Conservation (phyloP, 495 filamentous ascomycete species). For the Friedmanniomyces endolithicus region DNA sequence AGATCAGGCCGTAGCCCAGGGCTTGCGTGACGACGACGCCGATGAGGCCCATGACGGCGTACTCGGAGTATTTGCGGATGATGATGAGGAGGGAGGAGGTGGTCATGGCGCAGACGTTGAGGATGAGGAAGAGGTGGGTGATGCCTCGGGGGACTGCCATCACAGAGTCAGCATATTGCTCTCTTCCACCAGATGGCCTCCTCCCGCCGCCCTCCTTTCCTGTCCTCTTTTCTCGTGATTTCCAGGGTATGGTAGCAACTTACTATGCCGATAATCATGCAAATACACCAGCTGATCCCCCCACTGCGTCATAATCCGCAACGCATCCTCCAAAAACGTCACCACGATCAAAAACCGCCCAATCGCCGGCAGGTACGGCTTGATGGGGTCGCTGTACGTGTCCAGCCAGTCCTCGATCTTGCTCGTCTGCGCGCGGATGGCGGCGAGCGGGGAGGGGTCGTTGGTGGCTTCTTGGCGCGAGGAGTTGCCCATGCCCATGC, state of each 20-base stretch:
- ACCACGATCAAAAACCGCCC: conserved; percentile 96
- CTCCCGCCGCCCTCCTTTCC: too few species aligned
- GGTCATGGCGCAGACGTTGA: conserved; percentile 84
- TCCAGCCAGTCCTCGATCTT: conserved; percentile 96
- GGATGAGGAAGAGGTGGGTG: conserved; percentile 84
- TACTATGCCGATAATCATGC: conserved; percentile 87
- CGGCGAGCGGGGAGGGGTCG: conserved; percentile 80
- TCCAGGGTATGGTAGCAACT: conserved; percentile 17
- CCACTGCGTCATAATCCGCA: conserved; percentile 97
- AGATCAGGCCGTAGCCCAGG: conserved; percentile 93
- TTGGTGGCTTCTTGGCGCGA: conserved; percentile 44
- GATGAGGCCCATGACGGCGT: conserved; percentile 80
- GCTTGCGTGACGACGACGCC: conserved; percentile 91
- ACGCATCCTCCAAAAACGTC: conserved; percentile 92
- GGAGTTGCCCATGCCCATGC: conserved; percentile 31
- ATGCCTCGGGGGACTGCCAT: conserved; percentile 83
- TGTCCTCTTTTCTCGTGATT: not conserved
- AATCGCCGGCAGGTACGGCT: conserved; percentile 89
- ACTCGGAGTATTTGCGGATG: conserved; percentile 77
- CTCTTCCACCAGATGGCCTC: not conserved
- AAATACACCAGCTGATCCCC: conserved; percentile 87
- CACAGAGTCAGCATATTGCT: not conserved
- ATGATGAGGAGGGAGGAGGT: conserved; percentile 76
- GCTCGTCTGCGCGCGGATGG: conserved; percentile 86
- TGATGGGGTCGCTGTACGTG: conserved; percentile 76